Base-by-base conservation (phyloP, 306 rosid species). In the Quercus parvula region DNA sequence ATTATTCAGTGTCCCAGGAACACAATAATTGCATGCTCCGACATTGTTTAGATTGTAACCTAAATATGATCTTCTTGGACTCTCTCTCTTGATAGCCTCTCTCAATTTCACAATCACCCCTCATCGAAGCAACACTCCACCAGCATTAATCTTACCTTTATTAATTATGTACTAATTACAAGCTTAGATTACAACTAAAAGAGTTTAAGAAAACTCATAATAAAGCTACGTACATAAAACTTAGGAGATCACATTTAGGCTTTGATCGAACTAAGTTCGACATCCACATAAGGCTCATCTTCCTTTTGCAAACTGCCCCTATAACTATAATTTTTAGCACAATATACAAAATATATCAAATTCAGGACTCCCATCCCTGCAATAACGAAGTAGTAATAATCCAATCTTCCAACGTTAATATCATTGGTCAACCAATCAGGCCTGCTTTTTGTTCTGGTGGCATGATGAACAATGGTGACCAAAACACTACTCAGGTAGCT, bases 351-450 rank as follows among this genome's bases (percentile, higher is more conserved):
- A 74, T 79, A 88, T 71, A 71, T 15, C 27, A 94, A 77, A 74
- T 92, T 92, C n/a, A 89, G 5, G 5, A 59, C 85, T 7, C 89
- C 91, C 3, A 82, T 66, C 7, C 70, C 91, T 0, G 91, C 97
- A 0, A 92, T 0, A 0, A 92, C 74, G 22, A 75, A 94, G 78
- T 91, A 94, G 61, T 91, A 94, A 68, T 86, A 87, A 69, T 94
- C 99, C 7, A 92, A 44, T 56, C 92, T 90, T 5, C 97, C 99
- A 6, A 2, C 77, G 7, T 92, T 90, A 4, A 94, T 79, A 61
- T 94, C 88, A 52, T 91, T 79, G 0, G 89, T 82, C 79, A 94
- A 76, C 99, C 97, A 92, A 78, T 90, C 90, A 0, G 90, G 86
- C 10, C 19, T 80, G 19, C 49, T 77, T 2, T 69, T 22, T 1